Conservation (phyloP, 2,329 filamentous ascomycete species). For the Fusarium camptoceras region DNA sequence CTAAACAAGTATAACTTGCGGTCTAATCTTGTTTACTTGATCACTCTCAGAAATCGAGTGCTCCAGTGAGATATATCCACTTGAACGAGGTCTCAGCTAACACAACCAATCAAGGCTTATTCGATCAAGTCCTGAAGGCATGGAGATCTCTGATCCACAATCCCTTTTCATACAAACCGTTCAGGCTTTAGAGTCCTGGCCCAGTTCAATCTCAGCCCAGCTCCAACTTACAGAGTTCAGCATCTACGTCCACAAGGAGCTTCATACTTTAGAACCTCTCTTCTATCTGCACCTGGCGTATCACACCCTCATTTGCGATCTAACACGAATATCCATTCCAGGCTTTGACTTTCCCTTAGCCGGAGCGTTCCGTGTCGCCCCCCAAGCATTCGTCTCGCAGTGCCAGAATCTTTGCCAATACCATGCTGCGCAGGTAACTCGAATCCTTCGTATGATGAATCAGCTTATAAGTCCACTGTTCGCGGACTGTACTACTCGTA, state of each 20-base stretch:
- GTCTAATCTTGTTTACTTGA: too few species aligned
- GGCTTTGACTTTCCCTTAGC: constrained; percentile 19
- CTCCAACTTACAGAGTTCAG: background rate
- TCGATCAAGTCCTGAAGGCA: too few species aligned
- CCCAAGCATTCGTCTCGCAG: background rate
- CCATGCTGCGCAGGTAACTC: background rate
- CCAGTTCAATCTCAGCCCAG: background rate
- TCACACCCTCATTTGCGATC: constrained; percentile 9
- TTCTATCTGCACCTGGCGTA: constrained; percentile 15
- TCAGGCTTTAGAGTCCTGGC: background rate
- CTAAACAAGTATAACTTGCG: too few species aligned
- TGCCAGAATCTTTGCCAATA: constrained; percentile 8
- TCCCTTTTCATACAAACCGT: too few species aligned
- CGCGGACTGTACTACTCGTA: background rate
- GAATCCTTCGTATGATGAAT: background rate
- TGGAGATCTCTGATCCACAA: too few species aligned
- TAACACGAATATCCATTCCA: constrained; percentile 10
- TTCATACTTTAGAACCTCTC: background rate
- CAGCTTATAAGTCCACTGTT: background rate
- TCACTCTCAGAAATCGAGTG: too few species aligned
- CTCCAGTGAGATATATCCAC: too few species aligned
- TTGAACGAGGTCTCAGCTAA: too few species aligned
- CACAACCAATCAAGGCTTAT: too few species aligned
- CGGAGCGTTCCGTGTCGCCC: background rate
- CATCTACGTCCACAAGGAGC: constrained; percentile 5